Conservation (phyloP, 2,329 filamentous ascomycete genomes). For the Leptographium flavum region DNA sequence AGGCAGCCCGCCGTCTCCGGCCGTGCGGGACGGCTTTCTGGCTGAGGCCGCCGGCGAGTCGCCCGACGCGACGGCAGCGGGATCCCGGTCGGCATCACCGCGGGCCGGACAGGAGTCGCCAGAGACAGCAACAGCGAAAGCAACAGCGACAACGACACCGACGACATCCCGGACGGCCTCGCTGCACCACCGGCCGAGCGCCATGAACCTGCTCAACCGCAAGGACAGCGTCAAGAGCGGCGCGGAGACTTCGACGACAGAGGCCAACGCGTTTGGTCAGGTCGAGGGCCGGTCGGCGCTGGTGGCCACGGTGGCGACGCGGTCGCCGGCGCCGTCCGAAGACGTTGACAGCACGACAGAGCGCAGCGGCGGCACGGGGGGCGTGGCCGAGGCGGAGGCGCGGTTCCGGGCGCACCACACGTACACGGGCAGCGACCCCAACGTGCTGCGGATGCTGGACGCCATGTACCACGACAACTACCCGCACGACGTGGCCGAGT, state of each 20-base stretch:
- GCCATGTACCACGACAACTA: constrained; percentile 68
- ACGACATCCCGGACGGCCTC: constrained; percentile 8
- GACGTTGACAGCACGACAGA: constrained; percentile 10
- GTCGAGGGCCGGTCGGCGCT: constrained; percentile 40
- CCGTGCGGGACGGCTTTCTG: constrained; percentile 7
- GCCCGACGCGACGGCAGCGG: constrained; percentile 11
- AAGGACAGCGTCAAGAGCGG: constrained; percentile 44
- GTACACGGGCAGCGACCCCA: constrained; percentile 67
- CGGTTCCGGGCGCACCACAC: constrained; percentile 57
- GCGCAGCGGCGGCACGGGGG: constrained; percentile 12
- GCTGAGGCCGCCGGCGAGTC: constrained; percentile 16
- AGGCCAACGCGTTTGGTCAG: constrained; percentile 44
- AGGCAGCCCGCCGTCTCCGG: constrained; percentile 22
- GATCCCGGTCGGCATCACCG: too few species aligned
- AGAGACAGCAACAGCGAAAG: constrained; percentile 2
- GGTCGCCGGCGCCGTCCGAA: constrained; percentile 9
- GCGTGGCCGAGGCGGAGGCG: constrained; percentile 11
- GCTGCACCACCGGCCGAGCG: constrained; percentile 43
- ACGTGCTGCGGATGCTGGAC: constrained; percentile 59
- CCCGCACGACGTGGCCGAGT: constrained; percentile 49
- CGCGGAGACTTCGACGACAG: constrained; percentile 44
- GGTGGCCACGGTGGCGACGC: constrained; percentile 15
- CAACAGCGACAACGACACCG: constrained; percentile 9
- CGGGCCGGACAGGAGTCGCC: too few species aligned
- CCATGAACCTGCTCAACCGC: constrained; percentile 42